A percentile compares a stretch with the other conserved stretches of the same genome.
phyloP scores from a whole-genome alignment of 192 early-diverging fungal genomes.

The Irineochytrium annulatum region DNA sequence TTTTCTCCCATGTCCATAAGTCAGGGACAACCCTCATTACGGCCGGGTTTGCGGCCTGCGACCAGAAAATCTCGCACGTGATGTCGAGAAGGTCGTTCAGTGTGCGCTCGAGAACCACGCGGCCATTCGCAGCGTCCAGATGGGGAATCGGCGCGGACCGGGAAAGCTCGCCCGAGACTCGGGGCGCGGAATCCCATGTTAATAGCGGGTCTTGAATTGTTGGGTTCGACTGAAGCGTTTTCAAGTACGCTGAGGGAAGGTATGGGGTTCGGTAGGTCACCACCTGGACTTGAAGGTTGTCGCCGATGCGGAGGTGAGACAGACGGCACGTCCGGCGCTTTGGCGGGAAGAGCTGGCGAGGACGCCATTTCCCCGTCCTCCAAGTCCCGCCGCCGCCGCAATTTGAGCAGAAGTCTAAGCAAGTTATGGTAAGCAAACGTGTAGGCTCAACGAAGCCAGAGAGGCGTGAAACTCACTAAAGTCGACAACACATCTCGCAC shows the following conservation, averaged over 20 bases:
- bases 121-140: background rate
- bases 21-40: constrained; percentile 2
- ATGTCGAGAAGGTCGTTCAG: background rate
- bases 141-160: background rate
- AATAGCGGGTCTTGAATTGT: background rate
- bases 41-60: background rate
- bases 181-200: background rate
- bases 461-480: background rate
- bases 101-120: background rate
- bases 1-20: background rate
- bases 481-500: constrained; percentile 15
- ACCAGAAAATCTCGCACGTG: background rate
- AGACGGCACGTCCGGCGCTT: constrained; percentile 23
- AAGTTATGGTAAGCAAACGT: constrained; percentile 6
- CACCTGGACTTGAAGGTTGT: constrained; percentile 1
- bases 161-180: background rate
- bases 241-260: background rate
- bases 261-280: background rate
- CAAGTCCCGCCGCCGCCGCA: constrained; percentile 41
- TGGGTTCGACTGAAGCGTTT: background rate
- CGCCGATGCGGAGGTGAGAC: constrained; percentile 20
- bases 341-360: constrained; percentile 28
- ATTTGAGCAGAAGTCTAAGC: constrained; percentile 37
- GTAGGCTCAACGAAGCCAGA: background rate
- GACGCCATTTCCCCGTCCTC: constrained; percentile 37